Evolutionary conservation across 2,329 filamentous ascomycete species (phyloP).

Genomic region (Aurifilum marmelostoma): DNA sequence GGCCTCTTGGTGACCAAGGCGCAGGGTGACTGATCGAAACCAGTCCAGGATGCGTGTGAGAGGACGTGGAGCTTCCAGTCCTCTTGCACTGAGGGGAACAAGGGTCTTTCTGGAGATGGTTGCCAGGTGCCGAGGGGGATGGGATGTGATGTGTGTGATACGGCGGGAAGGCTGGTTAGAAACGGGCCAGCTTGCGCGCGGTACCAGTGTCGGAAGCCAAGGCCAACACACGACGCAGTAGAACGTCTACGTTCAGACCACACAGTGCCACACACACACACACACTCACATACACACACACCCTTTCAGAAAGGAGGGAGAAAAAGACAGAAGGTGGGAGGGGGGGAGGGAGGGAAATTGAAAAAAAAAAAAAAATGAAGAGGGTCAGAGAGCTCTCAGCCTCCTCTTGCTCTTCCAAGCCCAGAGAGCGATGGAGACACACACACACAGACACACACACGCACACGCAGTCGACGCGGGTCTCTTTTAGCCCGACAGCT

Average conservation of each 20-base stretch:
- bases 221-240: not conserved
- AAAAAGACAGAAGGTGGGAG: not conserved
- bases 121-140: constrained; percentile 8
- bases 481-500: not conserved
- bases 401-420: not conserved
- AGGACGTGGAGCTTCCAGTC: constrained; percentile 22
- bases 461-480: not conserved
- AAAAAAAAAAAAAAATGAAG: not conserved
- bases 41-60: constrained; percentile 10
- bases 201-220: not conserved
- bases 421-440: not conserved
- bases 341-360: not conserved
- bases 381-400: too few species aligned
- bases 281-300: not conserved
- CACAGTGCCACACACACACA: not conserved
- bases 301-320: not conserved
- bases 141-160: constrained; percentile 17
- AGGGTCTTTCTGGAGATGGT: constrained; percentile 19
- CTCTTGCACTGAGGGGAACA: constrained; percentile 15
- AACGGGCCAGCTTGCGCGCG: constrained; percentile 13
- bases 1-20: constrained; percentile 17
- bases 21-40: constrained; percentile 21
- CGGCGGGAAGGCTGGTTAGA: constrained; percentile 13
- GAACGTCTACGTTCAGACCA: not conserved
- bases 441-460: not conserved